Conservation (phyloP, 768 basidiomycete species). For the Cystofilobasidium ferigula region DNA sequence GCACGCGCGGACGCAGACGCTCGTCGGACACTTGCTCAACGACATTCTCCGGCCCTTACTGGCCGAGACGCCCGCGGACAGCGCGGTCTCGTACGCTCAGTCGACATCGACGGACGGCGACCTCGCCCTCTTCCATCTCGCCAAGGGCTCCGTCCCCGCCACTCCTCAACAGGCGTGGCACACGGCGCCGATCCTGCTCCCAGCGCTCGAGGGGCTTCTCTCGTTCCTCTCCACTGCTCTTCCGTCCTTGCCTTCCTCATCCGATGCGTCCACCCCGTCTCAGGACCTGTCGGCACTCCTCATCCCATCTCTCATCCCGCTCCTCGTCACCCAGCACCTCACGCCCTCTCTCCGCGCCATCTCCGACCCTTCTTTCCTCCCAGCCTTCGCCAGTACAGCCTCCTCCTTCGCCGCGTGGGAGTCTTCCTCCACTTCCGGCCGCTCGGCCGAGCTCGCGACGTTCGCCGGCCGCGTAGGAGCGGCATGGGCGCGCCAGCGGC, state of each 20-base stretch:
- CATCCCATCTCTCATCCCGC: conserved; percentile 4
- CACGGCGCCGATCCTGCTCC: not conserved
- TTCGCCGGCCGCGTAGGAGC: conserved; percentile 4
- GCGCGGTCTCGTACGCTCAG: not conserved
- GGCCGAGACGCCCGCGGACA: not conserved
- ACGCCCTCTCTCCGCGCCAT: not conserved
- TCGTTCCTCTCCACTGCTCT: conserved; percentile 6
- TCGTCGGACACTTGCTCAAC: not conserved
- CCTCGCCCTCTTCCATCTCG: conserved; percentile 17
- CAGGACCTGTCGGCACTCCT: not conserved
- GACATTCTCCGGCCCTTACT: conserved; percentile 13
- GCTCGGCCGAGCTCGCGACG: not conserved
- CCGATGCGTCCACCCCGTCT: not conserved
- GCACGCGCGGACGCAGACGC: not conserved
- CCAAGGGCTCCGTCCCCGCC: not conserved
- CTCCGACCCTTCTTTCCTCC: not conserved
- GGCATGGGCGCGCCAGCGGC: conserved; percentile 9
- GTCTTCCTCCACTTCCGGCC: not conserved
- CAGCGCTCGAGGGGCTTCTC: conserved; percentile 6
- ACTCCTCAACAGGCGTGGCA: not conserved
- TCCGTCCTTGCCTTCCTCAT: not conserved
- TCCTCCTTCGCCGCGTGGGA: conserved; percentile 9
- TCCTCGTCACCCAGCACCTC: conserved; percentile 12
- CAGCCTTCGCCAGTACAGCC: conserved; percentile 3
- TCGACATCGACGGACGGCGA: conserved; percentile 2